Evolutionary conservation across 192 early-diverging fungal species (phyloP).

Genomic region (Umbelopsis sp.): DNA sequence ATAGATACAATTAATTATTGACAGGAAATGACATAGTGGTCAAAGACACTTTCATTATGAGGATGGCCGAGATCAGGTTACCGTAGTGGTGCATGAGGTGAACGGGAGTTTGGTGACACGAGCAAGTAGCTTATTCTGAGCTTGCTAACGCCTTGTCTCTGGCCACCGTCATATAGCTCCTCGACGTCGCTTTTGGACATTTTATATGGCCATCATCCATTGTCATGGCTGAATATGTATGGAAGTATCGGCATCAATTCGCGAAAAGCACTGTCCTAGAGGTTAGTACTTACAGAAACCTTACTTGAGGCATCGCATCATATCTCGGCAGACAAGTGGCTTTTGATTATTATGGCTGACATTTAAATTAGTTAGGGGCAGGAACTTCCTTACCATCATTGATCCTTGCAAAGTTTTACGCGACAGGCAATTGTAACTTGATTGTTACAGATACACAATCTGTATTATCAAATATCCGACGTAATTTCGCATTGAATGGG

Average conservation of each 20-base stretch:
- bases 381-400: constrained; percentile 72
- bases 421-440: constrained; percentile 14
- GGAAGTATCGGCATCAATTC: constrained; percentile 39
- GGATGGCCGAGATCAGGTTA: background rate
- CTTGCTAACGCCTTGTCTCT: too few species aligned
- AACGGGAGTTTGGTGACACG: too few species aligned
- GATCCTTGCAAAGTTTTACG: constrained; percentile 44
- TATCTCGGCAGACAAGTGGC: background rate
- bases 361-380: constrained; percentile 46
- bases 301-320: background rate
- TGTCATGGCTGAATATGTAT: constrained; percentile 65
- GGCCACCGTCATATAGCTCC: too few species aligned
- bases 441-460: constrained; percentile 46
- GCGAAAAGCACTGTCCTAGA: constrained; percentile 37
- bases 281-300: constrained; percentile 22
- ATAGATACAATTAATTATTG: background rate
- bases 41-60: constrained; percentile 1
- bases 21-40: background rate
- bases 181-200: constrained; percentile 54
- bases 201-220: constrained; percentile 74
- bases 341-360: background rate
- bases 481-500: constrained; percentile 36
- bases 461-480: constrained; percentile 45
- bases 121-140: too few species aligned
- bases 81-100: background rate